Base-by-base conservation (phyloP, 2,329 filamentous ascomycete genomes). In the Beauveria sp. region DNA sequence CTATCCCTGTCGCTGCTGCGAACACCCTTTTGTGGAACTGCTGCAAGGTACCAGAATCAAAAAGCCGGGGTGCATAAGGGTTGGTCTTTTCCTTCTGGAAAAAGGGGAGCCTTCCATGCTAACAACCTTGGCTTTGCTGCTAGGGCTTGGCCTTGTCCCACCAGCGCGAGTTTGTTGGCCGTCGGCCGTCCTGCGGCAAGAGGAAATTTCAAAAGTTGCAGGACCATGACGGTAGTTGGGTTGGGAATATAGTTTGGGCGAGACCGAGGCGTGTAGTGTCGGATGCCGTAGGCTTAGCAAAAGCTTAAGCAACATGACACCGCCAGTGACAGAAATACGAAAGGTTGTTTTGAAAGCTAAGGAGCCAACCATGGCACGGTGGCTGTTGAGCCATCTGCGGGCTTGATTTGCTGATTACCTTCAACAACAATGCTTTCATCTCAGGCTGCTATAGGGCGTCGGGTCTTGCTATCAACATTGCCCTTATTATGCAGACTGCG, bases 11-110 rank as follows among this genome's bases (percentile, higher is more conserved):
- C 22, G 14, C 31, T 40, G 34, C 57, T 48, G 55, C 61, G 38
- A 54, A 53, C 61, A 56, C 45, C 24, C 16, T 60, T 50, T 60
- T 60, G 50, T 57, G 60, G 60, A 43, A 53, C 61, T 31, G 24
- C 45, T 52, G 57, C 53, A 62, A 62, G 38, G 56, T 62, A 53
- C 61, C 49, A 60, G 57, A 51, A 34, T 42, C 46, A 53, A 53
- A 60, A 60, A 53, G 58, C 49, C 58, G 58, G 58, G 58, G 58
- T 60, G 58, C 58, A 60, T 50, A 40, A 24, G n/a, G 48, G 40
- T 50, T 52, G 49, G 40, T 49, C n/a, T 45, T 43, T 52, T 60
- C 16, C 58, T 60, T 60, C 58, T 60, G 58, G 58, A 60, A 60
- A 60, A 60, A 60, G 49, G 58, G 58, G 49, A 52, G 49, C 40